These are phyloP conservation scores for Amylostereum chailletii DNA, from an alignment of 1,284 basidiomycete genomes.

Conservation along the genomic window DNA sequence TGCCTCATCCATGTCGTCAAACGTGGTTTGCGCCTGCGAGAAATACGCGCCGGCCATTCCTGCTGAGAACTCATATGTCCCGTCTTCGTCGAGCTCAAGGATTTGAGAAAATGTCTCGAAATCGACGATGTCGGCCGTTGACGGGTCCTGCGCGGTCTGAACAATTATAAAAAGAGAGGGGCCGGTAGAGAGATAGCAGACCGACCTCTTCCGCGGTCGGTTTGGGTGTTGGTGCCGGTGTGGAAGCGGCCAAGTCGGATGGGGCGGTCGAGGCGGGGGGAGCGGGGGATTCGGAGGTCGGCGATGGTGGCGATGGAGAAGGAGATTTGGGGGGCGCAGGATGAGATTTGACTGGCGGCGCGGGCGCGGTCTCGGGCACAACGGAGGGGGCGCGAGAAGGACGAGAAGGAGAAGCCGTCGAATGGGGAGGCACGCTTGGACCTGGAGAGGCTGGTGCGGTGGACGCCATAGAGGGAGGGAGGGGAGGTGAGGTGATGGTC, in stretches of 20 bases:
- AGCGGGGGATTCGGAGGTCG: not conserved
- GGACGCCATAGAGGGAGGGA: not conserved
- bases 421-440: too few species aligned
- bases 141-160: not conserved
- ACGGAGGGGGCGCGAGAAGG: not conserved
- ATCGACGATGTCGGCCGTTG: conserved; percentile 41
- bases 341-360: not conserved
- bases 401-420: not conserved
- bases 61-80: conserved; percentile 67
- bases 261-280: not conserved
- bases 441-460: too few species aligned
- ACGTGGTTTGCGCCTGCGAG: conserved; percentile 67
- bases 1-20: conserved; percentile 70
- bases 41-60: conserved; percentile 80
- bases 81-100: conserved; percentile 85
- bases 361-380: not conserved
- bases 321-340: not conserved
- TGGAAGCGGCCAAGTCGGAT: not conserved
- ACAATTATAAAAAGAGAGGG: too few species aligned
- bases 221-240: not conserved
- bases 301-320: not conserved
- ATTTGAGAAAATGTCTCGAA: conserved; percentile 80
- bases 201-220: too few species aligned
- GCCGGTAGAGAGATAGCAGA: too few species aligned
- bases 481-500: too few species aligned